Evolutionary conservation across 495 filamentous ascomycete genomes (phyloP).

Genomic region (Xylaria flabelliformis): DNA sequence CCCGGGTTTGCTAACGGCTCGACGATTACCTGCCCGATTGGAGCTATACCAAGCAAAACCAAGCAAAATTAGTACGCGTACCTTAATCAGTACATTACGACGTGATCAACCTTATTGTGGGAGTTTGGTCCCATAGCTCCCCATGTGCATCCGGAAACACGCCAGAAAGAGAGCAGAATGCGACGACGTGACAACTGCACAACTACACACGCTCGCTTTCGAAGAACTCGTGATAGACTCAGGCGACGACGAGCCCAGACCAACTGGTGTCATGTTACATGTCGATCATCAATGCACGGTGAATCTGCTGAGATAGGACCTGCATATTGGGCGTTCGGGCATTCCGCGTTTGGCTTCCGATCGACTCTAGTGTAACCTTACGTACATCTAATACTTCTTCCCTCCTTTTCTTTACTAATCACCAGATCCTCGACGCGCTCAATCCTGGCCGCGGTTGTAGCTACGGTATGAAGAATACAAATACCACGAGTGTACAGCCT

Average conservation of each 20-base stretch:
- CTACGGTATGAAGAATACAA: background rate
- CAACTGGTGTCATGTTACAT: background rate
- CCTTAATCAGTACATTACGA: background rate
- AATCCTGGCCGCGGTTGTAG: background rate
- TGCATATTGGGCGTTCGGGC: conserved; percentile 10
- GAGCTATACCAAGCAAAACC: background rate
- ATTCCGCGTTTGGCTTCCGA: conserved; percentile 23
- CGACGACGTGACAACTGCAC: conserved; percentile 8
- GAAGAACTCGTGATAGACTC: conserved; percentile 5
- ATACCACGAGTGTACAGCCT: background rate
- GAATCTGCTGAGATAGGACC: conserved; percentile 13
- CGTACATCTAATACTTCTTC: background rate
- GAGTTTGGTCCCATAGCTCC: background rate
- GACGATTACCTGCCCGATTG: background rate
- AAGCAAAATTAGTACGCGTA: background rate
- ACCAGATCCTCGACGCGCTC: background rate
- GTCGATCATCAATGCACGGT: conserved; percentile 16
- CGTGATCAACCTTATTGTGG: background rate
- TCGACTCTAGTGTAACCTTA: background rate
- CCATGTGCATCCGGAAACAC: background rate
- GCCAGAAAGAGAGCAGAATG: background rate
- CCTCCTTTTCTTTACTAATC: conserved; percentile 10
- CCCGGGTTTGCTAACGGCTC: conserved; percentile 9
- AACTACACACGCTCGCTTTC: background rate
- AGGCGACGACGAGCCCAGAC: conserved; percentile 3